Base-by-base conservation (phyloP, 2,329 filamentous ascomycete genomes). In the Microthyrium microscopicum region DNA sequence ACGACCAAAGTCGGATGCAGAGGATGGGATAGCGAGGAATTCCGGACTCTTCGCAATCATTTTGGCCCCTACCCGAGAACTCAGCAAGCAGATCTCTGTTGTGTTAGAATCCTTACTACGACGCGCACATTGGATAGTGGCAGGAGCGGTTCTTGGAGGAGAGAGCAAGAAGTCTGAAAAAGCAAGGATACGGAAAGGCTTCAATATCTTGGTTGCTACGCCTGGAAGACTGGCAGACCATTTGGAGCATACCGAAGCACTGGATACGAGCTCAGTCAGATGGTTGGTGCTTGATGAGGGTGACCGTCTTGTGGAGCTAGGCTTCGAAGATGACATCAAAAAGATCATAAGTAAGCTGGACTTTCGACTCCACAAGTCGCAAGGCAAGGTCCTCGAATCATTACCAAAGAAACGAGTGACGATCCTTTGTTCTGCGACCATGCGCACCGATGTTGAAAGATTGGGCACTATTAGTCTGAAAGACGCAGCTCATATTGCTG, bases 271-370 rank as follows among this genome's bases (percentile, higher is more conserved):
- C 46, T 85, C 77, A 16, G 87, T 94, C 4, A 68, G 87, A 39
- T 98, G 89, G 89, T 60, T 98, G 17, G 76, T 98, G 2, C 66
- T 98, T 5, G 89, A 98, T 46, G 89, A 98, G 56, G 89, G 89
- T 20, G 89, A 98, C 63, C 71, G 89, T n/a, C 62, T 98, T 51
- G 94, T 98, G 87, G 89, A 98, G 50, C 68, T 95, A 47, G 89
- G 89, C 0, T 98, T 98, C 44, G 89, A 95, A 55, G 76, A 94
- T 34, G 87, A 95, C 47, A 71, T 98, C 39, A 79, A 81, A 49
- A 79, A 77, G 39, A 87, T 94, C 42, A 79, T 98, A 12, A 66
- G 72, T 35, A 78, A 78, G 40, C 70, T 95, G 36, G 75, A 84
- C 40, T 59, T 74, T 28, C 54, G 60, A 2, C 62, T 31, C 12